Conservation (phyloP, 768 basidiomycete genomes). For the Serendipita sp. region DNA sequence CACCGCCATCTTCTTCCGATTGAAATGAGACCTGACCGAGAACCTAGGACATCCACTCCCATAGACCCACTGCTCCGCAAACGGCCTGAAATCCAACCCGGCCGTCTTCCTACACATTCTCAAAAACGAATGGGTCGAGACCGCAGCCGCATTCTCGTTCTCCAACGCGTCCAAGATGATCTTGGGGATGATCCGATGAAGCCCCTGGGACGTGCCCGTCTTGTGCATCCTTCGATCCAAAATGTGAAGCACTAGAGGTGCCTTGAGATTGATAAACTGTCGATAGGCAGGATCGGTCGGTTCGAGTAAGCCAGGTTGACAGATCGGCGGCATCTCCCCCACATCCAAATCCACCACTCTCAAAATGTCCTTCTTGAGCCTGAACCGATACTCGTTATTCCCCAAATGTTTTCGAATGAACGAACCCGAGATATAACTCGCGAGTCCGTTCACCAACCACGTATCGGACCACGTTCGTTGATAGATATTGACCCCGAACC, state of each 20-base stretch:
- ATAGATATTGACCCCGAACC: constrained; percentile 92
- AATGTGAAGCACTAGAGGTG: constrained; percentile 91
- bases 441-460: constrained; percentile 93
- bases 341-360: constrained; percentile 77
- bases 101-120: constrained; percentile 85
- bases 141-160: constrained; percentile 64
- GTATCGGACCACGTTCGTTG: constrained; percentile 85
- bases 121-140: constrained; percentile 83
- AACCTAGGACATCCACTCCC: constrained; percentile 92
- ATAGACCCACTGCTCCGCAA: constrained; percentile 99
- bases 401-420: constrained; percentile 79
- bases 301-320: constrained; percentile 69
- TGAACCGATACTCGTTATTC: constrained; percentile 92
- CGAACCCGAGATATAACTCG: constrained; percentile 75
- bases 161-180: constrained; percentile 86
- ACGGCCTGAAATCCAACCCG: constrained; percentile 73
- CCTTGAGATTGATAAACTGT: constrained; percentile 86
- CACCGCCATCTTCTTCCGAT: constrained; percentile 95
- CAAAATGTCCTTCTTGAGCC: constrained; percentile 91
- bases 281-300: constrained; percentile 67
- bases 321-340: constrained; percentile 81
- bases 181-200: constrained; percentile 89
- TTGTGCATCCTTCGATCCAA: constrained; percentile 87
- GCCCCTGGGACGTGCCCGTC: constrained; percentile 83
- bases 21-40: constrained; percentile 77